Conservation (phyloP, 495 filamentous ascomycete species). For the Hypoxylon cercidicola region DNA sequence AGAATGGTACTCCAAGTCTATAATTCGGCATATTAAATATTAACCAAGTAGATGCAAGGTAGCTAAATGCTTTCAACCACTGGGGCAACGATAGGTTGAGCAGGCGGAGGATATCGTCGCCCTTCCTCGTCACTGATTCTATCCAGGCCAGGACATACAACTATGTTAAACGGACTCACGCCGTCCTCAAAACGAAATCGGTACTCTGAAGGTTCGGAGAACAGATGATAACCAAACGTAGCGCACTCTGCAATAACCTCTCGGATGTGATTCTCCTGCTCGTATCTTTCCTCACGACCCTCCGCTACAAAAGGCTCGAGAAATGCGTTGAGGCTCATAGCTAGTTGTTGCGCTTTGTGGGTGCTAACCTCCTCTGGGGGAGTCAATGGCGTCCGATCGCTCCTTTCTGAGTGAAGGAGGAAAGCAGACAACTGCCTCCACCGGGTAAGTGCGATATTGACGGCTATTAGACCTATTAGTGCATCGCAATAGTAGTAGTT, state of each 20-base stretch:
- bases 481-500: slow-evolving; percentile 3
- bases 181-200: slow-evolving; percentile 32
- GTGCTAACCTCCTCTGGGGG: slow-evolving; percentile 41
- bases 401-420: slow-evolving; percentile 47
- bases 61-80: slow-evolving; percentile 27
- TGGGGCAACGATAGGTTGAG: slow-evolving; percentile 37
- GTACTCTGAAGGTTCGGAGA: slow-evolving; percentile 50
- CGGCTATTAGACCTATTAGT: slow-evolving; percentile 25
- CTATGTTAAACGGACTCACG: slow-evolving; percentile 17
- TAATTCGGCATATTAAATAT: too few species aligned
- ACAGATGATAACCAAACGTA: slow-evolving; percentile 48
- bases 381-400: slow-evolving; percentile 47
- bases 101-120: slow-evolving; percentile 26
- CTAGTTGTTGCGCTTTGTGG: slow-evolving; percentile 42
- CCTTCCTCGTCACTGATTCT: slow-evolving; percentile 44
- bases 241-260: slow-evolving; percentile 47
- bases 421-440: slow-evolving; percentile 53
- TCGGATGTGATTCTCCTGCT: slow-evolving; percentile 49
- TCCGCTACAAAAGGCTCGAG: slow-evolving; percentile 44
- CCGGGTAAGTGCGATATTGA: slow-evolving; percentile 43
- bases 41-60: too few species aligned
- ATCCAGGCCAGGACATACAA: slow-evolving; percentile 47
- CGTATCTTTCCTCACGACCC: slow-evolving; percentile 41
- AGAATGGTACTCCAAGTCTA: too few species aligned
- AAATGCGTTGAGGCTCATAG: slow-evolving; percentile 44